A percentile compares a stretch with the other conserved stretches of the same genome.
These are phyloP conservation scores for Heterococcus sp. DNA, from an alignment of 108 stramenopile species.

Conservation along the genomic window DNA sequence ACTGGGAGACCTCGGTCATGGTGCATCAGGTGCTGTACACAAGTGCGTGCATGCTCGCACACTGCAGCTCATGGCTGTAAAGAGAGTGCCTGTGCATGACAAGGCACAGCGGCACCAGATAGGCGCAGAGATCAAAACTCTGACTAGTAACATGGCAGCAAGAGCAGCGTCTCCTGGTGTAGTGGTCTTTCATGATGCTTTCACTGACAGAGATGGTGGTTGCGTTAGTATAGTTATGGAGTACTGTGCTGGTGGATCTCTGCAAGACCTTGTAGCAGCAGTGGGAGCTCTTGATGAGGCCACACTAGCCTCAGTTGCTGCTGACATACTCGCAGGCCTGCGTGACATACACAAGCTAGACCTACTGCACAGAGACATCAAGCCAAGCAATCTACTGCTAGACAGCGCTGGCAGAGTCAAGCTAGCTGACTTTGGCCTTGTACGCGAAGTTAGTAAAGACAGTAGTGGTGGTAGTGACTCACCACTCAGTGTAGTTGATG, in stretches of 20 bases:
- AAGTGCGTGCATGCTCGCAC: not conserved
- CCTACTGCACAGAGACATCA: not conserved
- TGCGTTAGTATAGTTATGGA: not conserved
- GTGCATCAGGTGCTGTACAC: not conserved
- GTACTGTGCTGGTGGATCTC: too few species aligned
- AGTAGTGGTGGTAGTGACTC: not conserved
- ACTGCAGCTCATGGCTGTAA: not conserved
- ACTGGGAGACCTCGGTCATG: not conserved
- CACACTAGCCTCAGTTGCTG: too few species aligned
- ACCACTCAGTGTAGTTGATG: not conserved
- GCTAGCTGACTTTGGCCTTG: slow-evolving; percentile 5
- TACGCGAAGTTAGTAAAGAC: slow-evolving; percentile 27
- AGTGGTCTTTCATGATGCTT: not conserved
- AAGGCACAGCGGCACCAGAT: too few species aligned
- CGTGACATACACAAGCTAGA: too few species aligned
- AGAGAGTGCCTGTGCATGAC: too few species aligned
- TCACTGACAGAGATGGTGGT: not conserved
- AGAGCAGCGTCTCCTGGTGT: not conserved
- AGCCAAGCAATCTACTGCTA: not conserved
- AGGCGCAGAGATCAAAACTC: not conserved
- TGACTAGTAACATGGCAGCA: not conserved
- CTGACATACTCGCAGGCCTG: too few species aligned
- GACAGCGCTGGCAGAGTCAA: not conserved
- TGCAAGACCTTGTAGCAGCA: too few species aligned
- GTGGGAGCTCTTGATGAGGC: too few species aligned